Conservation (phyloP, 371 early-diverging fungal species). For the Rozella allomycis region DNA sequence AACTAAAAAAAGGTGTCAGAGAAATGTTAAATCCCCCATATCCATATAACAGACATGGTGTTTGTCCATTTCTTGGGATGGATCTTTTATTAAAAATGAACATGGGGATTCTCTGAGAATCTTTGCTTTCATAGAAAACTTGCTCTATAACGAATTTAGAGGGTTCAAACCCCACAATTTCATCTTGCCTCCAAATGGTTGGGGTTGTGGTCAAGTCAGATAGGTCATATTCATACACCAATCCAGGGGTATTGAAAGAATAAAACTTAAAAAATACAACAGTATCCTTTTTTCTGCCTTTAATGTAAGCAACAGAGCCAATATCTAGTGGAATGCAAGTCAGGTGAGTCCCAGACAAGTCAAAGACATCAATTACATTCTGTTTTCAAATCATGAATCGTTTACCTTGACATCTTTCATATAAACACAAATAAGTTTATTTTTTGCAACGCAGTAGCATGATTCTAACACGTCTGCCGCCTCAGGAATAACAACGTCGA, state of each 20-base stretch:
- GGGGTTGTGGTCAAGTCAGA: conserved; percentile 4
- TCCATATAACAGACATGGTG: conserved; percentile 34
- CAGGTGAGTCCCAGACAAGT: conserved; percentile 6
- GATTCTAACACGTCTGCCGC: conserved; percentile 19
- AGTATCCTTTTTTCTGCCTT: conserved; percentile 8
- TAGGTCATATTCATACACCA: conserved; percentile 20
- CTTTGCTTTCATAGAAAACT: conserved; percentile 33
- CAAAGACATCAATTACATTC: conserved; percentile 12
- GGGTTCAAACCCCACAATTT: conserved; percentile 20
- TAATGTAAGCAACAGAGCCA: conserved; percentile 10
- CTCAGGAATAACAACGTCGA: conserved; percentile 31
- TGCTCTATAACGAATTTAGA: conserved; percentile 25
- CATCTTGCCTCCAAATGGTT: conserved; percentile 12
- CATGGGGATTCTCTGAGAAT: conserved; percentile 40
- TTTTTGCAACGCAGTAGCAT: conserved; percentile 13
- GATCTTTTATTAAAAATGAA: conserved; percentile 30
- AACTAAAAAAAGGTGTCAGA: conserved; percentile 24
- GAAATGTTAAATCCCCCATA: conserved; percentile 39
- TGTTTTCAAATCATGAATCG: no score
- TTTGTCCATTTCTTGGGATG: conserved; percentile 8
- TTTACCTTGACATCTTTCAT: conserved; percentile 31
- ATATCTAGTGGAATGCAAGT: conserved; percentile 9
- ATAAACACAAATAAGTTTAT: conserved; percentile 31
- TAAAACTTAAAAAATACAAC: conserved; percentile 18
- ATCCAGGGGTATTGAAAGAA: conserved; percentile 29